Evolutionary conservation across 2,329 filamentous ascomycete genomes (phyloP).

Genomic region (Madurella fahalii): DNA sequence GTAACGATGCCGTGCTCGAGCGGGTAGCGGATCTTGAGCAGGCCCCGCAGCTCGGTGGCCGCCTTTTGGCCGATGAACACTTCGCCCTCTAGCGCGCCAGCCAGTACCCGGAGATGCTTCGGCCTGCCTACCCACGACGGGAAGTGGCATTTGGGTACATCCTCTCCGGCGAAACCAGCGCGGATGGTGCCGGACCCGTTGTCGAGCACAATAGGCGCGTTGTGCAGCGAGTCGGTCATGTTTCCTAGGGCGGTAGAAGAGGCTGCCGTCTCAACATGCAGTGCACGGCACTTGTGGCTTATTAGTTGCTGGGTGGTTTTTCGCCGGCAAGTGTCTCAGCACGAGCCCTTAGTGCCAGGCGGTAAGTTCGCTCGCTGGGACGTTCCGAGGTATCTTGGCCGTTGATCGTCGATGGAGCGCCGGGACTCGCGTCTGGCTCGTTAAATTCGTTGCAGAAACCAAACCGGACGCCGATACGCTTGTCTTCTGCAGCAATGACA

Average conservation of each 20-base stretch:
- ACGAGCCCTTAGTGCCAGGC: not conserved
- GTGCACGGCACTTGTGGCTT: not conserved
- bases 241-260: not conserved
- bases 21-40: conserved; percentile 94
- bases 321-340: not conserved
- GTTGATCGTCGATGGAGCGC: not conserved
- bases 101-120: conserved; percentile 90
- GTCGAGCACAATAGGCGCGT: conserved; percentile 97
- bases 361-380: not conserved
- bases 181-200: conserved; percentile 98
- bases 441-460: not conserved
- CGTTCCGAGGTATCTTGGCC: not conserved
- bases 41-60: conserved; percentile 81
- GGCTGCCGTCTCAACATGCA: conserved; percentile 6
- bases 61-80: conserved; percentile 91
- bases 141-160: conserved; percentile 94
- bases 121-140: conserved; percentile 95
- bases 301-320: not conserved
- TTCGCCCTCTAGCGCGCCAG: conserved; percentile 94
- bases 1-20: conserved; percentile 97
- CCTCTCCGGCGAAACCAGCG: conserved; percentile 93
- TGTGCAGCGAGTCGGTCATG: conserved; percentile 71
- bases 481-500: not conserved
- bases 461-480: not conserved
- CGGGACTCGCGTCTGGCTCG: not conserved